phyloP scores from a whole-genome alignment of 2,329 filamentous ascomycete genomes.

The Ascomycota sp. region DNA sequence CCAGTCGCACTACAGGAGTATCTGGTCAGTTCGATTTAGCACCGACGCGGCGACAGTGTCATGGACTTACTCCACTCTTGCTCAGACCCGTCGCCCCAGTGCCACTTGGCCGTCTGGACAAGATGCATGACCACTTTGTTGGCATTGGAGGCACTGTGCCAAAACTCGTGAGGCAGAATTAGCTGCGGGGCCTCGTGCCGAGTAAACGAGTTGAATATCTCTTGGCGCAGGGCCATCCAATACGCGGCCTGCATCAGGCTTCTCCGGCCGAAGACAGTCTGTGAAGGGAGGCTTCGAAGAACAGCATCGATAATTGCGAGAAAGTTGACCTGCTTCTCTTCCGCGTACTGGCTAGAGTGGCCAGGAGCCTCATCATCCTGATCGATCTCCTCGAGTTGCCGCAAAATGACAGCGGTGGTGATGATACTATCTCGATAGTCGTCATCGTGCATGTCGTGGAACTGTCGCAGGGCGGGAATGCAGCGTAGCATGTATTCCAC shows the following conservation, averaged over 20 bases:
- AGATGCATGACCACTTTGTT: slow-evolving; percentile 20
- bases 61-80: slow-evolving; percentile 15
- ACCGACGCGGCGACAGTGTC: not conserved
- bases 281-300: slow-evolving; percentile 14
- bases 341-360: not conserved
- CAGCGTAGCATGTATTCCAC: slow-evolving; percentile 19
- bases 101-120: slow-evolving; percentile 18
- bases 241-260: slow-evolving; percentile 18
- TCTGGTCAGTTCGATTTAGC: not conserved
- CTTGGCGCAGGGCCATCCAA: slow-evolving; percentile 19
- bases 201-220: slow-evolving; percentile 19
- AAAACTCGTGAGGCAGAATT: slow-evolving; percentile 13
- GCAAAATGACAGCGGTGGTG: slow-evolving; percentile 17
- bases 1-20: slow-evolving; percentile 9
- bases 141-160: slow-evolving; percentile 13
- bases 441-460: slow-evolving; percentile 15
- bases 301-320: slow-evolving; percentile 18
- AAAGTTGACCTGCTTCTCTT: slow-evolving; percentile 13
- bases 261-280: slow-evolving; percentile 13
- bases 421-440: slow-evolving; percentile 18
- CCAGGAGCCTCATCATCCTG: slow-evolving; percentile 11
- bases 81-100: slow-evolving; percentile 14
- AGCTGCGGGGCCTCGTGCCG: slow-evolving; percentile 16
- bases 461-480: slow-evolving; percentile 16
- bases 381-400: slow-evolving; percentile 19